Evolutionary conservation across 305 asterid species (phyloP).

Genomic region (Andrographis paniculata): DNA sequence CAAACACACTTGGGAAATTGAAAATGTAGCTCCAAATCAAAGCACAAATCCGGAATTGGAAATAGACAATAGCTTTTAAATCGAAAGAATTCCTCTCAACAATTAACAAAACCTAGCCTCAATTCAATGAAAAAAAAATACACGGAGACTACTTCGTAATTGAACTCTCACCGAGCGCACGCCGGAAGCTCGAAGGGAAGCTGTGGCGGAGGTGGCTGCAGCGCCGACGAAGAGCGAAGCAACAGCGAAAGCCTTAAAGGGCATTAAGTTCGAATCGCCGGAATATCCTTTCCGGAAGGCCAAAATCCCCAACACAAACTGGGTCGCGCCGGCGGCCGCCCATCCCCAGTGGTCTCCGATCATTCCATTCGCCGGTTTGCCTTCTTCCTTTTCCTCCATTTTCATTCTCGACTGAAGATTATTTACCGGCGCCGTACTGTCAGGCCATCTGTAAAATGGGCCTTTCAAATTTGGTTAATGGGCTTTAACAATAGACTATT

Average conservation of each 20-base stretch:
- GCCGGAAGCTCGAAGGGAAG: conserved; percentile 46
- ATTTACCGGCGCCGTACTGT: neutral
- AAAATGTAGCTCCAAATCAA: neutral
- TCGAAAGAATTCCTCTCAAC: neutral
- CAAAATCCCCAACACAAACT: conserved; percentile 45
- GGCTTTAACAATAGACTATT: neutral
- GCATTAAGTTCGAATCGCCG: conserved; percentile 52
- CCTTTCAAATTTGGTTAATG: neutral
- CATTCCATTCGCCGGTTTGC: conserved; percentile 21
- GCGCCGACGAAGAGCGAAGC: conserved; percentile 69
- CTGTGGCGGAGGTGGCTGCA: conserved; percentile 40
- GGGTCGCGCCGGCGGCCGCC: conserved; percentile 50
- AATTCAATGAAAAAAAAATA: neutral
- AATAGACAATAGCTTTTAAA: no score
- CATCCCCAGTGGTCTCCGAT: conserved; percentile 42
- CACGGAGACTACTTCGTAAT: no score
- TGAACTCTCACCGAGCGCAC: conserved; percentile 39
- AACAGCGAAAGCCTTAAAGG: conserved; percentile 65
- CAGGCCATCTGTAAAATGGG: no score
- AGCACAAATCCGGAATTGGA: neutral
- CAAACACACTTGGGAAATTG: no score
- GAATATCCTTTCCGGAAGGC: conserved; percentile 33
- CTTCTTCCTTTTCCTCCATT: conserved; percentile 35
- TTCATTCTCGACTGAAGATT: no score
- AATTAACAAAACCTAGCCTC: neutral